These are phyloP conservation scores for Silybum marianum DNA, from an alignment of 129 eudicot genomes.

Conservation along the genomic window DNA sequence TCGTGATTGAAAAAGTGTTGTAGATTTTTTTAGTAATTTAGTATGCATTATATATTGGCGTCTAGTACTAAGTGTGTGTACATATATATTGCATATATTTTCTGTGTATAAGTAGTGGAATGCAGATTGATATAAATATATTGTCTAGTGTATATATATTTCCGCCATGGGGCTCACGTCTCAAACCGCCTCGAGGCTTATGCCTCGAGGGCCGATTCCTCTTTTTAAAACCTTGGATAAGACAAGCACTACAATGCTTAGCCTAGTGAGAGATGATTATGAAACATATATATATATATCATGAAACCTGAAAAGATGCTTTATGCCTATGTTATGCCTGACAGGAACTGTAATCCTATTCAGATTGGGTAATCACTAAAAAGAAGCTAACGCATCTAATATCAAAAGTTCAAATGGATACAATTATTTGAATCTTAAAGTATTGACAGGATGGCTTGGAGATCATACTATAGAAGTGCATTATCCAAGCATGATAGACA, in stretches of 20 bases:
- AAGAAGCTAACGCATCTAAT: not conserved
- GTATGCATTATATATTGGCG: not conserved
- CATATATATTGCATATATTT: not conserved
- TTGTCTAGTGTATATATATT: not conserved
- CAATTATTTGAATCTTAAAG: not conserved
- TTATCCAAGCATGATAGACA: not conserved
- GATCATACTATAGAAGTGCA: not conserved
- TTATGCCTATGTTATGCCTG: not conserved
- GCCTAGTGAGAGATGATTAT: not conserved
- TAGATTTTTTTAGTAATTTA: not conserved
- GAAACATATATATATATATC: not conserved
- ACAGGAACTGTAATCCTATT: not conserved
- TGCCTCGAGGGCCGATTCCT: not conserved
- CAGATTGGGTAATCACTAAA: not conserved
- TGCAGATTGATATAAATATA: not conserved
- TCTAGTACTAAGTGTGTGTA: too few species aligned
- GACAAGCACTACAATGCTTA: not conserved
- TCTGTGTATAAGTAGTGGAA: not conserved
- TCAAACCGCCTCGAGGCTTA: too few species aligned
- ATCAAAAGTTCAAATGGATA: slow-evolving; percentile 1
- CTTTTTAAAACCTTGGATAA: not conserved
- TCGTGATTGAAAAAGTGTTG: not conserved
- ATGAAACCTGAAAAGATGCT: not conserved
- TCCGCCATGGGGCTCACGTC: not conserved
- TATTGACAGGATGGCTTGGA: not conserved